Evolutionary conservation across 306 rosid genomes (phyloP).

Genomic region (Heteromeles arbutifolia): DNA sequence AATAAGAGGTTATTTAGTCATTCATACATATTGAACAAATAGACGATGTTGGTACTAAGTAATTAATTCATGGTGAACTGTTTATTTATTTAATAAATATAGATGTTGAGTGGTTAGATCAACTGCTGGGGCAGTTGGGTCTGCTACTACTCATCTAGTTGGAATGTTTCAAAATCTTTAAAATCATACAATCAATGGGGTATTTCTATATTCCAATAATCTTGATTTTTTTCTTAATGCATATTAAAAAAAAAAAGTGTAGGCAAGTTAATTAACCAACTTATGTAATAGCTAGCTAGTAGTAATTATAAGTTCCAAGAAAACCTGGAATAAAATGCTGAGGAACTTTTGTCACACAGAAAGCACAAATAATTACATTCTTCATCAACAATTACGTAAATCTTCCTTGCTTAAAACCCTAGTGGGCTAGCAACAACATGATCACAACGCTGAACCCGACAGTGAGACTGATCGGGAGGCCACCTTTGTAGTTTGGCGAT

Average conservation of each 20-base stretch:
- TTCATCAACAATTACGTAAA: not conserved
- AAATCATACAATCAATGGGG: not conserved
- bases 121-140: not conserved
- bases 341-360: not conserved
- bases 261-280: no score
- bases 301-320: not conserved
- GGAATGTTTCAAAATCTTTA: no score
- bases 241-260: no score
- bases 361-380: not conserved
- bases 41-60: no score
- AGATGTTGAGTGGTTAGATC: no score
- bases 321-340: not conserved
- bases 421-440: constrained; percentile 31
- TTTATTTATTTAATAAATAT: no score
- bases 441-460: constrained; percentile 27
- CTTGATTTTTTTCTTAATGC: not conserved
- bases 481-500: constrained; percentile 16
- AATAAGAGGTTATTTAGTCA: no score
- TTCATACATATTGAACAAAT: no score
- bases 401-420: constrained; percentile 11
- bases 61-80: no score
- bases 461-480: constrained; percentile 22
- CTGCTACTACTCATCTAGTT: not conserved
- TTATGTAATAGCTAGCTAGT: no score
- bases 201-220: not conserved